These are phyloP conservation scores for Rhipidocladum racemiflorum DNA, from an alignment of 176 grass and related monocot species.

Conservation along the genomic window DNA sequence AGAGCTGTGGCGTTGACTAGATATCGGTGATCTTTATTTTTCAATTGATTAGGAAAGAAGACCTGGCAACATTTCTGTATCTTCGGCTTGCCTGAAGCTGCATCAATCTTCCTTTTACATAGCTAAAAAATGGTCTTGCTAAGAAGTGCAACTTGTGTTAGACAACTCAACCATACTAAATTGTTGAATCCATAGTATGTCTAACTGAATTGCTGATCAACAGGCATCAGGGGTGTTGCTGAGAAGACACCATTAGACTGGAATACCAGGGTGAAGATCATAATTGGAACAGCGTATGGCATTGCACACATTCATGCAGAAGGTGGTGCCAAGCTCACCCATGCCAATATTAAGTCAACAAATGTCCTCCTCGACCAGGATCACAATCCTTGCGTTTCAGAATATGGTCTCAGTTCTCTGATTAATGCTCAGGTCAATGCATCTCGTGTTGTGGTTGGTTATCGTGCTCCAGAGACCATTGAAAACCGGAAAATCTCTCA, in stretches of 20 bases:
- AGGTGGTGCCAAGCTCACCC: slow-evolving; percentile 69
- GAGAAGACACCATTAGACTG: slow-evolving; percentile 70
- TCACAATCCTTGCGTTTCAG: slow-evolving; percentile 58
- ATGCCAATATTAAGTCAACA: slow-evolving; percentile 91
- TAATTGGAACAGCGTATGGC: slow-evolving; percentile 73
- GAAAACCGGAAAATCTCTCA: slow-evolving; percentile 77
- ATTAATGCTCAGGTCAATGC: slow-evolving; percentile 55
- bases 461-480: slow-evolving; percentile 76
- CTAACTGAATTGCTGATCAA: slow-evolving; percentile 7
- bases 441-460: slow-evolving; percentile 66
- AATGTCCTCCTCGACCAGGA: slow-evolving; percentile 76
- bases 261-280: slow-evolving; percentile 77
- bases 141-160: background rate
- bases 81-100: slow-evolving; percentile 12
- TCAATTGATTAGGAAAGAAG: background rate
- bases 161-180: background rate
- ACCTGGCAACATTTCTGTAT: background rate
- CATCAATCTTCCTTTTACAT: slow-evolving; percentile 3
- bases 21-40: background rate
- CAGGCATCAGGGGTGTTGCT: slow-evolving; percentile 55
- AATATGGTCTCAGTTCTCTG: slow-evolving; percentile 64
- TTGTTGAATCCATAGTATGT: background rate
- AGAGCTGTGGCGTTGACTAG: background rate
- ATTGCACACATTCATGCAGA: slow-evolving; percentile 68
- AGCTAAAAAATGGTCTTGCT: background rate